A percentile compares a stretch with the other conserved stretches of the same genome.
Evolutionary conservation across 2,329 filamentous ascomycete genomes (phyloP).

Genomic region (Trichoderma pleuroti): DNA sequence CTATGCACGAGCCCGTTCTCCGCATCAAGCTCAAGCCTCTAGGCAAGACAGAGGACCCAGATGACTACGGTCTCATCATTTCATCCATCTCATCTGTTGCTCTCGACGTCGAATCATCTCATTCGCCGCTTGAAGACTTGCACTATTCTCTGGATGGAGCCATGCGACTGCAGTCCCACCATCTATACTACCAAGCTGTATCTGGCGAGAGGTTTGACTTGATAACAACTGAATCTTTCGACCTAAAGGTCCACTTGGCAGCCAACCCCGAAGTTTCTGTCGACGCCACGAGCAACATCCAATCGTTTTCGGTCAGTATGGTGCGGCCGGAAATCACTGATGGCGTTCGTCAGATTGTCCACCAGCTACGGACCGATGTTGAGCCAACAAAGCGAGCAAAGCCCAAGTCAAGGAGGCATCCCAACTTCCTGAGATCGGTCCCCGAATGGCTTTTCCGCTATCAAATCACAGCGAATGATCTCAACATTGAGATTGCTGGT

Average conservation of each 20-base stretch:
- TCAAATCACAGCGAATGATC: constrained; percentile 80
- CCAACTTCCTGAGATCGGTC: constrained; percentile 71
- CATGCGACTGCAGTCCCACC: constrained; percentile 78
- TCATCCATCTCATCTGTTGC: constrained; percentile 93
- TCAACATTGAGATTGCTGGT: constrained; percentile 87
- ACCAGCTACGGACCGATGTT: constrained; percentile 71
- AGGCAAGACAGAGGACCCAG: constrained; percentile 58
- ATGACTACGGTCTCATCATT: constrained; percentile 92
- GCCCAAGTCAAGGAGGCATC: constrained; percentile 49
- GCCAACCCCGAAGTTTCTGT: constrained; percentile 85
- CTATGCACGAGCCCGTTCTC: constrained; percentile 92
- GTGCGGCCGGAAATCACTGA: constrained; percentile 89
- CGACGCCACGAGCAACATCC: constrained; percentile 71
- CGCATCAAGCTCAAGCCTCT: constrained; percentile 84
- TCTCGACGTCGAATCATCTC: constrained; percentile 91
- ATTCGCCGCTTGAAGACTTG: constrained; percentile 76
- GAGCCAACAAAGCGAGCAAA: constrained; percentile 55
- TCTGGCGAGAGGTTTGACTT: constrained; percentile 80
- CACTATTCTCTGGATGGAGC: constrained; percentile 85
- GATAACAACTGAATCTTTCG: constrained; percentile 80
- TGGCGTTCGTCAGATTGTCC: constrained; percentile 85
- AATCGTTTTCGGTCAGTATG: constrained; percentile 86
- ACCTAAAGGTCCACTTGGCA: constrained; percentile 79
- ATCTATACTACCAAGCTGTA: constrained; percentile 91
- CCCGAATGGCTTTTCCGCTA: constrained; percentile 83